phyloP scores from a whole-genome alignment of 345 rosid species.

The Salix arbutifolia region DNA sequence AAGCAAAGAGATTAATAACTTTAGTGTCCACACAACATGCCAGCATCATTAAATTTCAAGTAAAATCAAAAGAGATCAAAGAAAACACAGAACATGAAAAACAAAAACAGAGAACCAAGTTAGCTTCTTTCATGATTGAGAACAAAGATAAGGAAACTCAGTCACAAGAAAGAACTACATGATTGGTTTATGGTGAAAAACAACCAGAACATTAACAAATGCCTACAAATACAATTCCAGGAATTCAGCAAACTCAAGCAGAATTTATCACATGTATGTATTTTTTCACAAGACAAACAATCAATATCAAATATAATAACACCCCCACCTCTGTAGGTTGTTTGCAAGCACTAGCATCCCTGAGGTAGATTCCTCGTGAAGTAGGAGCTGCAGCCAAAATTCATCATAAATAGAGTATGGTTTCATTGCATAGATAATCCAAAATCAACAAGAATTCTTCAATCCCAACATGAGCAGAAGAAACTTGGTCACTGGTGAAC shows the following conservation, averaged over 20 bases:
- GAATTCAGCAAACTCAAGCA: background rate
- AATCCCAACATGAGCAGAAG: background rate
- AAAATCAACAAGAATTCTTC: background rate
- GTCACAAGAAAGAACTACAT: background rate
- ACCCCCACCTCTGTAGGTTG: conserved; percentile 72
- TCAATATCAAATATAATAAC: conserved; percentile 9
- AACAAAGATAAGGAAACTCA: too few species aligned
- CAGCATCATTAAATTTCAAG: too few species aligned
- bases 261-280: background rate
- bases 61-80: too few species aligned
- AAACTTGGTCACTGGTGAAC: background rate
- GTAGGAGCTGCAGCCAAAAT: conserved; percentile 59
- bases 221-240: background rate
- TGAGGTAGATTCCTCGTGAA: conserved; percentile 82
- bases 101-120: too few species aligned
- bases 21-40: too few species aligned
- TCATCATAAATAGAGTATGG: conserved; percentile 6
- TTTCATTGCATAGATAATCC: background rate
- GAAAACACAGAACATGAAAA: too few species aligned
- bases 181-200: background rate
- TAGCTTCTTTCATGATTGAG: too few species aligned
- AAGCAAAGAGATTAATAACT: too few species aligned
- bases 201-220: background rate
- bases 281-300: background rate
- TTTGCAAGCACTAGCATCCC: conserved; percentile 67